These are phyloP conservation scores for Sclerospora graminicola DNA, from an alignment of 352 stramenopile genomes.

Conservation along the genomic window DNA sequence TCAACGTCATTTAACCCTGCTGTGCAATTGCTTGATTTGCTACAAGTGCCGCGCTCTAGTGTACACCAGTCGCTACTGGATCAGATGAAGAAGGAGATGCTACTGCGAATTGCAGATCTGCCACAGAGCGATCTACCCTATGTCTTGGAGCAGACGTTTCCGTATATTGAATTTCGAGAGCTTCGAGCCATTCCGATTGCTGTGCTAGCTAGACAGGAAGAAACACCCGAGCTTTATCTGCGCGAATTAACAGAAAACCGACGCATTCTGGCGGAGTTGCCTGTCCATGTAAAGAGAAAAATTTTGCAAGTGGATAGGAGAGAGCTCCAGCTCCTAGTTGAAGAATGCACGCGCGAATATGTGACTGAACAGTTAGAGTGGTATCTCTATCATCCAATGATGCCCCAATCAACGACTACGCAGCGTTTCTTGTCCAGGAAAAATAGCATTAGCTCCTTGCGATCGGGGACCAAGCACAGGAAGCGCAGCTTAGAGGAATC, in stretches of 20 bases:
- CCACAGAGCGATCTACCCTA: constrained; percentile 58
- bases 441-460: constrained; percentile 17
- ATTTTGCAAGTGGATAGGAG: constrained; percentile 64
- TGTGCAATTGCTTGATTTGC: constrained; percentile 68
- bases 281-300: constrained; percentile 73
- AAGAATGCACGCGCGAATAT: constrained; percentile 69
- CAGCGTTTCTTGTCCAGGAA: constrained; percentile 14
- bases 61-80: constrained; percentile 66
- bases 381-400: constrained; percentile 52
- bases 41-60: constrained; percentile 49
- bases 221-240: constrained; percentile 70
- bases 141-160: constrained; percentile 72
- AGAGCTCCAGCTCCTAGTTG: constrained; percentile 63
- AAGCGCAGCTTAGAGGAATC: constrained; percentile 27
- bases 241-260: constrained; percentile 77
- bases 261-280: constrained; percentile 62
- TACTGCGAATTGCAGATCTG: constrained; percentile 60
- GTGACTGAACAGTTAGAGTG: constrained; percentile 51
- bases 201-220: constrained; percentile 64
- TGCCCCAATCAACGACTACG: constrained; percentile 2
- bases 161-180: constrained; percentile 84
- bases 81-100: constrained; percentile 56
- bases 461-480: constrained; percentile 9
- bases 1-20: constrained; percentile 35
- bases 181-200: constrained; percentile 75